These are phyloP conservation scores for Pythium inflatum DNA, from an alignment of 352 stramenopile species.

Conservation along the genomic window DNA sequence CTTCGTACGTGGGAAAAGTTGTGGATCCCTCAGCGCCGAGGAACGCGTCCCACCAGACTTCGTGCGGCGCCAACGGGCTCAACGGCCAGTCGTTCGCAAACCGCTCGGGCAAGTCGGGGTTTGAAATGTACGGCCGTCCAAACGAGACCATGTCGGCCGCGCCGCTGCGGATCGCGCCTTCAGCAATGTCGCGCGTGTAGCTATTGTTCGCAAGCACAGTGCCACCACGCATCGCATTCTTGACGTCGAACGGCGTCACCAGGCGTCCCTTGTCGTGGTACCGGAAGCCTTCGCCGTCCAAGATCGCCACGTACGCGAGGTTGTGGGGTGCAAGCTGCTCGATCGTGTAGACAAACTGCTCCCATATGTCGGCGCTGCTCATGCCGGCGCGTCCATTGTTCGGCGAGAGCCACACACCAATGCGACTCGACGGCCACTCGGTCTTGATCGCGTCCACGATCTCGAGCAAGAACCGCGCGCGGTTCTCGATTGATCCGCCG, in stretches of 20 bases:
- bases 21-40: background rate
- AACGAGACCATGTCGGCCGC: conserved; percentile 36
- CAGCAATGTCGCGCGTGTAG: conserved; percentile 34
- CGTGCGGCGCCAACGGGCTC: conserved; percentile 29
- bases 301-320: conserved; percentile 52
- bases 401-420: conserved; percentile 21
- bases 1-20: background rate
- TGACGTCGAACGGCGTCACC: conserved; percentile 37
- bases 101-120: conserved; percentile 40
- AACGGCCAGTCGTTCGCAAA: conserved; percentile 35
- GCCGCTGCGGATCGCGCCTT: conserved; percentile 30
- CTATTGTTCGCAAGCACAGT: conserved; percentile 52
- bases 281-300: conserved; percentile 47
- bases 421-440: conserved; percentile 4
- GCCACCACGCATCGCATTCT: conserved; percentile 35
- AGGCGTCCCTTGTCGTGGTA: conserved; percentile 40
- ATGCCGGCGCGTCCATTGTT: conserved; percentile 47
- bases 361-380: conserved; percentile 47
- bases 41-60: background rate
- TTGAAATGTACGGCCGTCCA: conserved; percentile 45
- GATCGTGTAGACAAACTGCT: conserved; percentile 42
- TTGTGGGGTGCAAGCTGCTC: conserved; percentile 38
- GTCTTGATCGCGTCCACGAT: conserved; percentile 42
- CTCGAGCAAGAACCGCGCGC: conserved; percentile 54
- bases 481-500: conserved; percentile 68